Evolutionary conservation across 2,329 filamentous ascomycete species (phyloP).

Genomic region (Seiridium unicorne): DNA sequence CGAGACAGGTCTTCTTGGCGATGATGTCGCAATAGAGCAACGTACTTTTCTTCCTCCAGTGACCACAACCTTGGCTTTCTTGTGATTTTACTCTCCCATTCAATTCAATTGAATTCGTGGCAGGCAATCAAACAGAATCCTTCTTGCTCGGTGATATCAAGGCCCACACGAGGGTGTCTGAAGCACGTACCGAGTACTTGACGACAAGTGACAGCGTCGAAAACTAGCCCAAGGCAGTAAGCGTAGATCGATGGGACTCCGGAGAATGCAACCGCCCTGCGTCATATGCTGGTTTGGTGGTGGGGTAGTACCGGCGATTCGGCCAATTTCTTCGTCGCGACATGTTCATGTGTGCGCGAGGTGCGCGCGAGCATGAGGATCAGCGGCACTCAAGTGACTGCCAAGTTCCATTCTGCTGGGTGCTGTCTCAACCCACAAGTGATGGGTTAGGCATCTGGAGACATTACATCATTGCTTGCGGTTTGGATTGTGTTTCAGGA

Average conservation of each 20-base stretch:
- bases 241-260: neutral
- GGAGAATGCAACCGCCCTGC: slow-evolving; percentile 7
- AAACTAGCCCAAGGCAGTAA: neutral
- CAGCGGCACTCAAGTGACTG: neutral
- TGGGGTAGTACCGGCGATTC: slow-evolving; percentile 4
- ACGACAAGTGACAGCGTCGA: neutral
- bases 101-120: neutral
- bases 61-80: neutral
- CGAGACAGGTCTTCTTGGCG: neutral
- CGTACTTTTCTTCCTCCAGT: neutral
- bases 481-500: neutral
- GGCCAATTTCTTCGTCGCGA: slow-evolving; percentile 6
- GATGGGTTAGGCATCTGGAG: neutral
- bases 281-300: slow-evolving; percentile 4
- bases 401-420: neutral
- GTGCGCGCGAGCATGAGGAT: neutral
- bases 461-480: neutral
- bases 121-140: neutral
- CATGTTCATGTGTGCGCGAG: neutral
- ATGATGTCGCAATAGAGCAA: neutral
- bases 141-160: too few relatives aligned
- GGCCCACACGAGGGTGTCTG: too few relatives aligned
- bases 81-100: neutral
- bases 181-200: neutral
- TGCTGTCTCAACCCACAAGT: neutral